These are phyloP conservation scores for Trichoderma hamatum DNA, from an alignment of 2,329 filamentous ascomycete genomes.

Conservation along the genomic window DNA sequence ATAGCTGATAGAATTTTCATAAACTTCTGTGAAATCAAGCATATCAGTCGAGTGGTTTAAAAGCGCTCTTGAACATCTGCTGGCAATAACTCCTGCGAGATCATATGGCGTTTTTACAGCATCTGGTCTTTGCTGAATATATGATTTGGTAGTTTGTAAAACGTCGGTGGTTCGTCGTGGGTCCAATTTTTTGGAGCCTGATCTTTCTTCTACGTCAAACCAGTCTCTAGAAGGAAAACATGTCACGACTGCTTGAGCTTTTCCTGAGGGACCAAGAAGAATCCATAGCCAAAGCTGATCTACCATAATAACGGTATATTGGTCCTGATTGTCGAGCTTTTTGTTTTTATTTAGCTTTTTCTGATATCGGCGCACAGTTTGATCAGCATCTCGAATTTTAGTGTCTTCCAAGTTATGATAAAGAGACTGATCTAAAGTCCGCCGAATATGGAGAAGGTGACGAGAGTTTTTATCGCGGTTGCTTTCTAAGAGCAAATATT, in stretches of 20 bases:
- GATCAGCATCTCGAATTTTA: neutral
- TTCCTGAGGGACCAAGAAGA: neutral
- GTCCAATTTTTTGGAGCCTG: neutral
- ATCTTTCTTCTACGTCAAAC: neutral
- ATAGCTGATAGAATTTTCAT: neutral
- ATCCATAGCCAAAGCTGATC: slow-evolving; percentile 13
- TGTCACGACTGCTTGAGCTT: neutral
- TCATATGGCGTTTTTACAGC: slow-evolving; percentile 3
- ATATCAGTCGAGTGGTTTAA: neutral
- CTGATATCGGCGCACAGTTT: neutral
- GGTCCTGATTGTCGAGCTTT: neutral
- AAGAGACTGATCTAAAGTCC: neutral
- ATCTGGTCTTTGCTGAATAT: neutral
- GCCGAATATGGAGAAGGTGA: neutral
- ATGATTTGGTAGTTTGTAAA: neutral
- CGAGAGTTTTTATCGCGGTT: fast-evolving
- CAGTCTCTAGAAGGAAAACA: neutral
- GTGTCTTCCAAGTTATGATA: neutral
- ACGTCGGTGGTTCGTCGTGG: neutral
- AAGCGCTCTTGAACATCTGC: slow-evolving; percentile 7
- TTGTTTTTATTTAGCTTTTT: neutral
- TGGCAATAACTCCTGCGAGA: neutral
- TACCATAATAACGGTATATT: neutral
- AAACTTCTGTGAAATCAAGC: neutral
- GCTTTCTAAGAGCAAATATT: neutral